Evolutionary conservation across 2,329 filamentous ascomycete species (phyloP), one percentile per base, ranked within the genome.

Genomic region (Hortaea werneckii): DNA sequence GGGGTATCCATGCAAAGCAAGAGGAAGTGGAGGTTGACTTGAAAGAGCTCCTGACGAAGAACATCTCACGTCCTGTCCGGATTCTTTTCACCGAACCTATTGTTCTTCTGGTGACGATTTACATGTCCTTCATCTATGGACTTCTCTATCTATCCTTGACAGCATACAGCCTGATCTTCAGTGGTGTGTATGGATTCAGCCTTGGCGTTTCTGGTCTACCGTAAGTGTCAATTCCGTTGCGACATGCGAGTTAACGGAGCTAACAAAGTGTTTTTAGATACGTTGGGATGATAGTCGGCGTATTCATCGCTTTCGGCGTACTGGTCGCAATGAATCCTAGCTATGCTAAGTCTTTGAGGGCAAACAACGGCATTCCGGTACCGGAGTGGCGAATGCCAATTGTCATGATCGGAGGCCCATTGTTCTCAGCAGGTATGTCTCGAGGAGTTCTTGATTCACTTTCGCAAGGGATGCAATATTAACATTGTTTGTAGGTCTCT

Each of bases 121-220:
- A 73, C 55, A 59, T 60, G 51, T 52, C 54, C 2, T 63, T 61
- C 49, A 51, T 63, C 66, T 63, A 62, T 29, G 62, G 75, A 5
- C 72, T 92, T 0, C 77, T 94, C 1, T 94, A 92, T 59, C 80
- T 90, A 26, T 92, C 92, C 70, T 73, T 95, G 43, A 89, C 86
- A 0, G 85, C 87, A 1, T 94, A 94, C 56, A 82, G 85, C 0
- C 77, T 92, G 39, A 83, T 94, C 41, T 94, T 92, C 67, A 72
- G 82, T 50, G 62, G 66, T 1, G 73, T 88, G 4, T 83, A 94
- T 63, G 74, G 77, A 53, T 83, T 90, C 69, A 78, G 68, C 30
- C 58, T 74, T 1, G 88, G 88, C 46, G 66, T 85, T 12, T 76
- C 80, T 4, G 88, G 87, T 1, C 73, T 95, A 4, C 80, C 87